Conservation (phyloP, 768 basidiomycete species). For the Austroboletus eburneus region DNA sequence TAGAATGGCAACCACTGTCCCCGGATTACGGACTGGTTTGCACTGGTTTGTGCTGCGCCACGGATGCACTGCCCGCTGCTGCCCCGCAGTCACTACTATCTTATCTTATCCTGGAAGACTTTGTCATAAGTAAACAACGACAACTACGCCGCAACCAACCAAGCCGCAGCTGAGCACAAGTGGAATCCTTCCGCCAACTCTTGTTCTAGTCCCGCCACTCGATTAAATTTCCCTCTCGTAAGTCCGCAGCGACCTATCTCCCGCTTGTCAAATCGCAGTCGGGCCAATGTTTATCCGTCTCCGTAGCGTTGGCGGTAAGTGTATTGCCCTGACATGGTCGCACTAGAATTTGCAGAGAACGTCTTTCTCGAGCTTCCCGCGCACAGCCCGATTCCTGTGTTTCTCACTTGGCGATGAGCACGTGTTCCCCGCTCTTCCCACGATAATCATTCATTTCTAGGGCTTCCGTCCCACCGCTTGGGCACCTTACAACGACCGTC, state of each 20-base stretch:
- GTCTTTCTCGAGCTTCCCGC: too few species aligned
- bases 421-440: conserved; percentile 1
- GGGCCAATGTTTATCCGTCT: too few species aligned
- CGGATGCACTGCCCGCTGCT: background rate
- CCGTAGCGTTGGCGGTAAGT: too few species aligned
- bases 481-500: background rate
- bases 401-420: background rate
- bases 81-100: background rate
- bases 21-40: background rate
- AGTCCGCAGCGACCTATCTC: background rate
- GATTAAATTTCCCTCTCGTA: background rate
- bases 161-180: too few species aligned
- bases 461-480: background rate
- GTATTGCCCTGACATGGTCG: too few species aligned
- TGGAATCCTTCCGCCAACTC: too few species aligned
- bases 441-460: background rate
- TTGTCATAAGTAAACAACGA: too few species aligned
- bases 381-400: conserved; percentile 12
- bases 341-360: too few species aligned
- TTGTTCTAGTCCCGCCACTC: background rate
- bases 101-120: background rate
- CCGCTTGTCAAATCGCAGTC: background rate
- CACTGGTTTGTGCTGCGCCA: conserved; percentile 7
- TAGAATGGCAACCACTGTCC: background rate
- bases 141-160: background rate